These are phyloP conservation scores for Saccharomyces hybrid DNA, from an alignment of 1,139 yeast species.

Conservation along the genomic window DNA sequence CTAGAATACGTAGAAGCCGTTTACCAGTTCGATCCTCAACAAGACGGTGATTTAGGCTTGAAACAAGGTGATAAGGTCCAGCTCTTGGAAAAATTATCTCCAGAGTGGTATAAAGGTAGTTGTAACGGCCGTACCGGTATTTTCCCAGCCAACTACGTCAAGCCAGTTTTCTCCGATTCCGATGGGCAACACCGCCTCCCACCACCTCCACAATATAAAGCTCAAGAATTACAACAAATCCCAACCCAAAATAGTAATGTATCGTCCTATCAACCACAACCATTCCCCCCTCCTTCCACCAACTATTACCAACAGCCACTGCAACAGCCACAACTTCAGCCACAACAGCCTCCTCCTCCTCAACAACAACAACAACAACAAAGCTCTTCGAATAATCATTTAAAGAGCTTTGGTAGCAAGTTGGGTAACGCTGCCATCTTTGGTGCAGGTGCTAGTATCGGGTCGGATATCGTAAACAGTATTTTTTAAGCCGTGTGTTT, in stretches of 20 bases:
- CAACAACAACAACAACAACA: constrained; percentile 15
- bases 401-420: constrained; percentile 71
- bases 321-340: constrained; percentile 11
- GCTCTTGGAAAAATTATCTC: constrained; percentile 65
- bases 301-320: constrained; percentile 7
- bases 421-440: constrained; percentile 91
- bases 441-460: constrained; percentile 97
- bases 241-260: constrained; percentile 20
- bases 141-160: constrained; percentile 85
- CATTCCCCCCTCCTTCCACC: constrained; percentile 13
- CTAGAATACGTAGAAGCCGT: constrained; percentile 52
- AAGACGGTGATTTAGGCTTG: constrained; percentile 64
- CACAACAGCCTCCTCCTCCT: constrained; percentile 10
- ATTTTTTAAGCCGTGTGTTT: constrained; percentile 48
- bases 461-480: constrained; percentile 78
- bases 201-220: constrained; percentile 44
- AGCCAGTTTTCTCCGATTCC: constrained; percentile 36
- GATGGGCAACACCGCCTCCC: constrained; percentile 28
- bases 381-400: constrained; percentile 8
- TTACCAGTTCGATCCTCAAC: constrained; percentile 63
- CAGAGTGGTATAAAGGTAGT: constrained; percentile 89
- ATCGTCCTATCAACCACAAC: constrained; percentile 9
- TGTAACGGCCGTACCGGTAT: constrained; percentile 59
- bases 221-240: constrained; percentile 8
- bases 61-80: constrained; percentile 60